Evolutionary conservation across 1,284 basidiomycete genomes (phyloP), one percentile per base, ranked within the genome.

Genomic region (Naganishia liquefaciens): DNA sequence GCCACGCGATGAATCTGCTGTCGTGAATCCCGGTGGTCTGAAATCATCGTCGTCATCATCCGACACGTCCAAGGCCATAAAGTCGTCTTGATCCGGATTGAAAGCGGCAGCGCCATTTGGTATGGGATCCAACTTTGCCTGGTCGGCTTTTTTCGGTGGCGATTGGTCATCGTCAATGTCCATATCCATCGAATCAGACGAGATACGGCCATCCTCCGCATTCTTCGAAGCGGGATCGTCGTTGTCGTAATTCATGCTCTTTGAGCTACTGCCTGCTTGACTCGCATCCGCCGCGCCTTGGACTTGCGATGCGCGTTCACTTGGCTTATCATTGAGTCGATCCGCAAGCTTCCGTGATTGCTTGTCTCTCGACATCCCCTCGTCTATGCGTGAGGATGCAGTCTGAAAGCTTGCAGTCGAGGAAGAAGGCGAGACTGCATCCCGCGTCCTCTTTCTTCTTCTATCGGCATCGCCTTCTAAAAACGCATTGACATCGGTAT

Each of bases 31-130:
- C 11, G 46, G 23, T 5, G 33, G 46, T 23, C 25, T 30, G 9
- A 28, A 47, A 5, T 25, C 44, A 13, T 60, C 57, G 5, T 60
- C 57, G 5, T 60, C 57, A 10, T 60, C 57, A 37, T 60, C 57
- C 57, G 57, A 49, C 23, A 50, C 25, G 42, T 60, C 57, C 17
- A 60, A 50, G 2, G 57, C 46, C 33, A 60, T 60, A 27, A 60
- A 60, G 28, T 60, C 57, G 15, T 60, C 57, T 25, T 60, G 57
- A 46, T 60, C 39, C 33, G 47, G 46, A n/a, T 60, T 60, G 46
- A 60, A 60, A 17, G 46, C 39, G 13, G 57, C 33, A 17, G 33
- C 47, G 21, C 33, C 33, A 17, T 23, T 6, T 6, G 33, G 25
- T 11, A 23, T 5, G 15, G 46, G 21, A 6, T 50, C 13, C 23